Evolutionary conservation across 176 grass and related monocot species (phyloP).

Genomic region (Cenchrus purpureus): DNA sequence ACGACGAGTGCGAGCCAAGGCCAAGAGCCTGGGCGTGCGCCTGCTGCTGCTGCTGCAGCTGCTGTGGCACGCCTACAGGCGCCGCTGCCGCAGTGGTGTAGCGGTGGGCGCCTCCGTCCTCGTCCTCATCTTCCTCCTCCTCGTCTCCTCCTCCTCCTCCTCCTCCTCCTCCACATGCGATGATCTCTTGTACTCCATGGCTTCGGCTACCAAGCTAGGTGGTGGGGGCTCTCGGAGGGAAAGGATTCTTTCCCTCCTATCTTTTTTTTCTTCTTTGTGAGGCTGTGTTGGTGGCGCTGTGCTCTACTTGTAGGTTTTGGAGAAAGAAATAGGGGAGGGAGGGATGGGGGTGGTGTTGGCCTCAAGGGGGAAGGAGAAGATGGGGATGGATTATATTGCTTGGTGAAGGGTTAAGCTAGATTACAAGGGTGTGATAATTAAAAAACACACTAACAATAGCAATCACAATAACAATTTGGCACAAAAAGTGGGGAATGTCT

Average conservation of each 20-base stretch:
- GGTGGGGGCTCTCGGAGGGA: background rate
- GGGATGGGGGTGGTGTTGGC: conserved; percentile 31
- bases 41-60: background rate
- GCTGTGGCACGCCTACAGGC: conserved; percentile 24
- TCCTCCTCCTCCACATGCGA: conserved; percentile 56
- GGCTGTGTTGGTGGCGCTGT: conserved; percentile 29
- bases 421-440: background rate
- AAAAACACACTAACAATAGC: background rate
- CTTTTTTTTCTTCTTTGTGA: background rate
- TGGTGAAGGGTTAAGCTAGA: background rate
- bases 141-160: conserved; percentile 51
- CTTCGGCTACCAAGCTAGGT: background rate
- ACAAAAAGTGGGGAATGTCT: conserved; percentile 56
- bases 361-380: conserved; percentile 40
- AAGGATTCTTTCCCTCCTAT: conserved; percentile 12
- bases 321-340: background rate
- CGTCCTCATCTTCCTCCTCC: background rate
- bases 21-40: conserved; percentile 41
- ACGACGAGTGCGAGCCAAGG: conserved; percentile 1
- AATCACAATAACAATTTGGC: conserved; percentile 24
- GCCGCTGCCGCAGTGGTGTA: conserved; percentile 36
- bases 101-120: conserved; percentile 33
- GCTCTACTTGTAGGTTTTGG: conserved; percentile 48
- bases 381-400: conserved; percentile 23
- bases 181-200: conserved; percentile 73